A percentile compares a stretch with the other conserved stretches of the same genome.
These are phyloP conservation scores for Podospora pseudopauciseta DNA, from an alignment of 495 filamentous ascomycete genomes.

Conservation along the genomic window DNA sequence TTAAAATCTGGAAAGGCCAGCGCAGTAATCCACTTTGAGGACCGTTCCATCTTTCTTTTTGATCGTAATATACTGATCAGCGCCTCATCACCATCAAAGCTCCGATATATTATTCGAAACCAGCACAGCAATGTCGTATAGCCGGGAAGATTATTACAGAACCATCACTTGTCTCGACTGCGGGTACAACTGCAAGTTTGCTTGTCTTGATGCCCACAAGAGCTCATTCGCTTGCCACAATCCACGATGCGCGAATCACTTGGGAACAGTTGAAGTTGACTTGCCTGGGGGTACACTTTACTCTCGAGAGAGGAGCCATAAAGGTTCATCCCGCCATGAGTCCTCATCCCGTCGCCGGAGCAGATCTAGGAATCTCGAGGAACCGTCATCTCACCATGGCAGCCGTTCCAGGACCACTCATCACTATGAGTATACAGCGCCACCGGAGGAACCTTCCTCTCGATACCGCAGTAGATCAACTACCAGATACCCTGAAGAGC, in stretches of 20 bases:
- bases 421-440: neutral
- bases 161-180: slow-evolving; percentile 8
- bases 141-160: neutral
- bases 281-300: neutral
- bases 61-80: neutral
- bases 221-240: slow-evolving; percentile 8
- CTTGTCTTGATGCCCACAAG: slow-evolving; percentile 8
- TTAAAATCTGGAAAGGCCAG: neutral
- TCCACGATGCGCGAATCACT: neutral
- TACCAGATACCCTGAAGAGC: neutral
- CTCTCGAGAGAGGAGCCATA: neutral
- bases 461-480: neutral
- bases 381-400: neutral
- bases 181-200: neutral
- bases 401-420: neutral
- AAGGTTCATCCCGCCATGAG: neutral
- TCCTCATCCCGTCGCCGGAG: neutral
- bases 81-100: neutral
- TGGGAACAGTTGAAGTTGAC: neutral
- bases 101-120: neutral
- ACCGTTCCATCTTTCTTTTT: neutral
- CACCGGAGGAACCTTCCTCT: neutral
- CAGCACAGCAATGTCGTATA: neutral
- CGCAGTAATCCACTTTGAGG: neutral
- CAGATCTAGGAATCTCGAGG: neutral